Percentiles rank a stretch among this genome's conserved stretches.
Conservation (phyloP, 495 filamentous ascomycete genomes). For the Durotheca rogersii region DNA sequence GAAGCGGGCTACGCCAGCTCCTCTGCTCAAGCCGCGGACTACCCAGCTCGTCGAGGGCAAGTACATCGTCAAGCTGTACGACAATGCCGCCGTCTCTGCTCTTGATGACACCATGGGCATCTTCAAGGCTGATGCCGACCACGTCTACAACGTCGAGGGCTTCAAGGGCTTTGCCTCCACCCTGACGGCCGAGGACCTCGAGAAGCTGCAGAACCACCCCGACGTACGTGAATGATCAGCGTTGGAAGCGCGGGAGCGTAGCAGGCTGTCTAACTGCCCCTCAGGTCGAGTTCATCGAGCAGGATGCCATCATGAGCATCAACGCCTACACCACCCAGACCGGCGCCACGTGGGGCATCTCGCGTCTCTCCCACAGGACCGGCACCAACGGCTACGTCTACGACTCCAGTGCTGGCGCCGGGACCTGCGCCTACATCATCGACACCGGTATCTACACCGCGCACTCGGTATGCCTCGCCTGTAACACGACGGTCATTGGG, state of each 20-base stretch:
- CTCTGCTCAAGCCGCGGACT: constrained; percentile 41
- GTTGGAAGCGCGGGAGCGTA: constrained; percentile 7
- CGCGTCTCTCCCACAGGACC: constrained; percentile 55
- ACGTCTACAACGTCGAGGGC: constrained; percentile 42
- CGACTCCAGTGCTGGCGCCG: constrained; percentile 57
- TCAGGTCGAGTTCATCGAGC: constrained; percentile 56
- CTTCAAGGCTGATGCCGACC: constrained; percentile 38
- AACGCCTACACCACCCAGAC: constrained; percentile 51
- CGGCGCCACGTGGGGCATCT: constrained; percentile 61
- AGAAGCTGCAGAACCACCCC: constrained; percentile 44
- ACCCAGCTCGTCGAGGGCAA: constrained; percentile 46
- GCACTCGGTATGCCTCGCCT: constrained; percentile 58
- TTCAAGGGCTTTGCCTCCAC: constrained; percentile 50
- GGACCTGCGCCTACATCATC: constrained; percentile 61
- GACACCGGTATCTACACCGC: constrained; percentile 59
- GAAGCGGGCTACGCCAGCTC: constrained; percentile 35
- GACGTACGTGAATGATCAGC: constrained; percentile 31
- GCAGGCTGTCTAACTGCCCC: constrained; percentile 6
- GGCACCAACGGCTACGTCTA: constrained; percentile 59
- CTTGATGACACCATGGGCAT: constrained; percentile 36
- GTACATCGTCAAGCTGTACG: constrained; percentile 60
- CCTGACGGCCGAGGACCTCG: constrained; percentile 40
- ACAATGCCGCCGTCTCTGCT: constrained; percentile 36
- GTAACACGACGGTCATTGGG: neutral
- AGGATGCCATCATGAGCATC: constrained; percentile 50